Percentiles rank a stretch among this genome's conserved stretches.
These are phyloP conservation scores for Inga oerstediana DNA, from an alignment of 306 rosid species.

Conservation along the genomic window DNA sequence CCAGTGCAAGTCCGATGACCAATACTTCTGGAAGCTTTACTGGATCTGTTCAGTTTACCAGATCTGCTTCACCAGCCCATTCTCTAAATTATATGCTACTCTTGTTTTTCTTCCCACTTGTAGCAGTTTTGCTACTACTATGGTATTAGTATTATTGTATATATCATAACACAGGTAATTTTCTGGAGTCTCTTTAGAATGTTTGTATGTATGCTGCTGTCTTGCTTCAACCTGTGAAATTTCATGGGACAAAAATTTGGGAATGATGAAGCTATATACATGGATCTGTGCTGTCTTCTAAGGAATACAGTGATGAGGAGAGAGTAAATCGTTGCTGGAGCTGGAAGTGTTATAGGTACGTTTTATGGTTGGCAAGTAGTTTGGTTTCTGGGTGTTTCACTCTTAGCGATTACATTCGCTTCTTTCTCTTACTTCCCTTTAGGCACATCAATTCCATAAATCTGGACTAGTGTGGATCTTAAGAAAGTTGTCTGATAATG, in stretches of 20 bases:
- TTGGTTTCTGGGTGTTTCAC: constrained; percentile 18
- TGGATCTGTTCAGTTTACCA: constrained; percentile 85
- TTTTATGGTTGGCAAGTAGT: constrained; percentile 15
- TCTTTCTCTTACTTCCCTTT: constrained; percentile 25
- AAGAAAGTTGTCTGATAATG: background rate
- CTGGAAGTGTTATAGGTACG: constrained; percentile 54
- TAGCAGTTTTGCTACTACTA: constrained; percentile 42
- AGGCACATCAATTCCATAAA: background rate
- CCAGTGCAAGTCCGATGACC: constrained; percentile 56
- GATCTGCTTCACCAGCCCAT: constrained; percentile 54
- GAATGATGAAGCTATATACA: constrained; percentile 35
- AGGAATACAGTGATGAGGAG: background rate
- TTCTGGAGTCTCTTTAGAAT: constrained; percentile 39
- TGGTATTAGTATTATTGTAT: constrained; percentile 23
- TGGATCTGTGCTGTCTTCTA: constrained; percentile 33
- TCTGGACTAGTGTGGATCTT: background rate
- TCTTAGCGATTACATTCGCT: constrained; percentile 16
- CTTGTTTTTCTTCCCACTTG: constrained; percentile 48
- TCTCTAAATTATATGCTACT: constrained; percentile 43
- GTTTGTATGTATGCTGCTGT: constrained; percentile 39
- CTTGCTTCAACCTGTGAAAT: constrained; percentile 42
- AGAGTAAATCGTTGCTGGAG: background rate
- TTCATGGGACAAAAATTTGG: constrained; percentile 35
- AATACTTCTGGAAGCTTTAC: constrained; percentile 76
- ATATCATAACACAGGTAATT: constrained; percentile 39